Evolutionary conservation across 2,329 filamentous ascomycete genomes (phyloP).

Genomic region (Verticillium nubilum): DNA sequence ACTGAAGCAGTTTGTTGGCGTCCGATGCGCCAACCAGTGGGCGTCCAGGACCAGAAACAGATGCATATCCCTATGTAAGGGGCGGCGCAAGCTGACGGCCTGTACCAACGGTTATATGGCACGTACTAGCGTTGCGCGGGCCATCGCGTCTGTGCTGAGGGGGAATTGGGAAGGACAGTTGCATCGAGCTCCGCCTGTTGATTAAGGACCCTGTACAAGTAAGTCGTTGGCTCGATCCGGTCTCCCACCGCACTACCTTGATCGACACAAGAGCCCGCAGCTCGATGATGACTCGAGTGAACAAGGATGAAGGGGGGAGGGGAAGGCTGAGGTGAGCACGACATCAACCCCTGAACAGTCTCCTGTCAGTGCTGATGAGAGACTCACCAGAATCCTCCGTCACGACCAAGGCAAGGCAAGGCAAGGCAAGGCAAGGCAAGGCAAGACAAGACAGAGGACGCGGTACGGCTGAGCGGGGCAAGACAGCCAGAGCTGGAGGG

Average conservation of each 20-base stretch:
- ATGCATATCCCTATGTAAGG: background rate
- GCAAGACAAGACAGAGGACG: background rate
- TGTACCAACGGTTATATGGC: background rate
- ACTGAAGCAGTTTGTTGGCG: background rate
- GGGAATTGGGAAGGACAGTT: background rate
- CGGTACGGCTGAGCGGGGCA: background rate
- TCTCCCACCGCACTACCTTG: background rate
- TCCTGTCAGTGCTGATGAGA: background rate
- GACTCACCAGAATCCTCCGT: background rate
- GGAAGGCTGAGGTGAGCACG: background rate
- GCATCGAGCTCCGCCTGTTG: background rate
- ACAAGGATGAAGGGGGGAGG: background rate
- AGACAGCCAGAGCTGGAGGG: no score
- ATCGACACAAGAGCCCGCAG: background rate
- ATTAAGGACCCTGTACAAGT: background rate
- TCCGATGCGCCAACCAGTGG: background rate
- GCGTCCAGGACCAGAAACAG: background rate
- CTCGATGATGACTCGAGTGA: background rate
- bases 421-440: background rate
- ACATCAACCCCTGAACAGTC: background rate
- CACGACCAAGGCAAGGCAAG: background rate
- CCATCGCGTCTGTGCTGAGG: background rate
- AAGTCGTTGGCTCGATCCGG: background rate
- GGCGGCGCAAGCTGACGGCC: background rate
- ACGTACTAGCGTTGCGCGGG: background rate